phyloP scores from a whole-genome alignment of 768 basidiomycete genomes.

The Boletellus ananas region DNA sequence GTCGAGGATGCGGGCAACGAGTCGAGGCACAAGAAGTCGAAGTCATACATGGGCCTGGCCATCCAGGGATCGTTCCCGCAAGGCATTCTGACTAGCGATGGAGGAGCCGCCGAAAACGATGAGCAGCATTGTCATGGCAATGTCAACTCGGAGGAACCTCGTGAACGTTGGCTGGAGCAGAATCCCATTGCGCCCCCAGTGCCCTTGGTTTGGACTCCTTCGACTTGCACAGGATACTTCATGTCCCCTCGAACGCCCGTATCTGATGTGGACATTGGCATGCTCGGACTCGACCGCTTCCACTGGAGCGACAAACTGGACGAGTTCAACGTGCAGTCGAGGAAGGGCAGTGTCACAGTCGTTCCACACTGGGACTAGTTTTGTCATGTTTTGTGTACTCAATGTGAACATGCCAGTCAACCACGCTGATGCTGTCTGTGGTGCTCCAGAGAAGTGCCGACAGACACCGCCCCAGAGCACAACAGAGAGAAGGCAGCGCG shows the following conservation, averaged over 20 bases:
- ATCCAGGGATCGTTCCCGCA: constrained; percentile 5
- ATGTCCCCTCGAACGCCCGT: constrained; percentile 14
- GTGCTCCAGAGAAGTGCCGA: neutral
- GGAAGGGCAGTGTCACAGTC: constrained; percentile 20
- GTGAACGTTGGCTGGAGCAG: constrained; percentile 12
- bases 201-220: neutral
- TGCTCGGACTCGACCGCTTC: constrained; percentile 26
- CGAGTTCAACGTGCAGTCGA: constrained; percentile 11
- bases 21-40: constrained; percentile 1
- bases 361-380: constrained; percentile 14
- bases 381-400: constrained; percentile 32
- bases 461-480: neutral
- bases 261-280: constrained; percentile 19
- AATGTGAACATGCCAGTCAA: neutral
- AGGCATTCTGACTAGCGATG: neutral
- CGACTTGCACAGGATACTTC: neutral
- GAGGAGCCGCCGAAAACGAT: neutral
- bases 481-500: constrained; percentile 1
- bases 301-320: constrained; percentile 15
- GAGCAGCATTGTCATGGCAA: neutral
- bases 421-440: constrained; percentile 1
- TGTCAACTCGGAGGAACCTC: constrained; percentile 3
- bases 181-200: neutral
- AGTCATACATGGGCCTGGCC: constrained; percentile 9
- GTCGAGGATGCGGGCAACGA: neutral